These are phyloP conservation scores for Pyronema omphalodes DNA, from an alignment of 495 filamentous ascomycete species.

Conservation along the genomic window DNA sequence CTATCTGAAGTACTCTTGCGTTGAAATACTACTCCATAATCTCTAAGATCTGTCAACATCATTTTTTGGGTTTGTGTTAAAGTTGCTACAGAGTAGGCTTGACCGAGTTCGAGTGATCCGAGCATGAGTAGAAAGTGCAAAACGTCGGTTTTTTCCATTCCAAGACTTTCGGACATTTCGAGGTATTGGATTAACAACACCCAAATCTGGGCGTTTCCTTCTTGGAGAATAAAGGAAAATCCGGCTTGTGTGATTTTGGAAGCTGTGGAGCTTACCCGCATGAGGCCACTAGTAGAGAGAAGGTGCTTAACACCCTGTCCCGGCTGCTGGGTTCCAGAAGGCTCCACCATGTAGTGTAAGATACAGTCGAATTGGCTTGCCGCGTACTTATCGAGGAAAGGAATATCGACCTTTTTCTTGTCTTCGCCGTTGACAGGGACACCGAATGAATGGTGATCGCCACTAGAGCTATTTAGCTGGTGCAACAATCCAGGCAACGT, in stretches of 20 bases:
- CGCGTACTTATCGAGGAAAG: conserved; percentile 71
- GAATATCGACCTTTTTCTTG: conserved; percentile 37
- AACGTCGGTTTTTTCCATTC: conserved; percentile 78
- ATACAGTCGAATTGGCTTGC: conserved; percentile 86
- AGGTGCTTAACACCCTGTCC: conserved; percentile 68
- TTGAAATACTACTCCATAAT: conserved; percentile 82
- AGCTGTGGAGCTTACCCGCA: conserved; percentile 38
- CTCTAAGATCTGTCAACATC: conserved; percentile 67
- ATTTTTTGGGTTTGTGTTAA: conserved; percentile 63
- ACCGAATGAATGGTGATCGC: conserved; percentile 72
- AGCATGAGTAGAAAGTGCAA: conserved; percentile 91
- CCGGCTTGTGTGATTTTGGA: conserved; percentile 70
- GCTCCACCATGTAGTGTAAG: conserved; percentile 81
- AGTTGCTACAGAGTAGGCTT: conserved; percentile 63
- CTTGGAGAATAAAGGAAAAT: conserved; percentile 86
- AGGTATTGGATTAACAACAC: conserved; percentile 83
- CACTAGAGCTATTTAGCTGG: conserved; percentile 20
- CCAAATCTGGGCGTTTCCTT: conserved; percentile 93
- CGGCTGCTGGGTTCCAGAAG: conserved; percentile 36
- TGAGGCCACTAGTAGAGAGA: conserved; percentile 58
- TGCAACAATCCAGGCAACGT: neutral
- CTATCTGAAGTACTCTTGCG: conserved; percentile 30
- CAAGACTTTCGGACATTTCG: conserved; percentile 57
- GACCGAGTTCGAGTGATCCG: conserved; percentile 79
- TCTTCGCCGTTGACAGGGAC: conserved; percentile 50